These are phyloP conservation scores for Termitomyces heimii DNA, from an alignment of 768 basidiomycete genomes.

Conservation along the genomic window DNA sequence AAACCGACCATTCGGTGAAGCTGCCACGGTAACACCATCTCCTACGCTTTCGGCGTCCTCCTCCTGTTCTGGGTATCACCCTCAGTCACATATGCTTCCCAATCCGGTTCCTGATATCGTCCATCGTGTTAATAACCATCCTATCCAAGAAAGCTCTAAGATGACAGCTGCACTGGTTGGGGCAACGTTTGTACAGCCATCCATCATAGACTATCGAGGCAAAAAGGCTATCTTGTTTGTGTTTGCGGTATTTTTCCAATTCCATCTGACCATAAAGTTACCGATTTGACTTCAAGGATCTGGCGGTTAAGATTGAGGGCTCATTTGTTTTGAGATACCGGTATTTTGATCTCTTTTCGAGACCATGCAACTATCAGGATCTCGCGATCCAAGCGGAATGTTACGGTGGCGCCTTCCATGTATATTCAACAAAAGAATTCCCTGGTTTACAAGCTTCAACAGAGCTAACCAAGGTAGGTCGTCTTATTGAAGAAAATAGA, in stretches of 20 bases:
- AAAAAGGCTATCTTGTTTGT: conserved; percentile 54
- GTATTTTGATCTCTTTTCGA: conserved; percentile 54
- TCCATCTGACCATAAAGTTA: not conserved
- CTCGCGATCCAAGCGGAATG: conserved; percentile 55
- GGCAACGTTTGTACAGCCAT: conserved; percentile 54
- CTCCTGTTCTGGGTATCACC: conserved; percentile 1
- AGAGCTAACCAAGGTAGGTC: conserved; percentile 55
- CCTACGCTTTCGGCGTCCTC: conserved; percentile 5
- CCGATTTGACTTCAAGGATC: conserved; percentile 37
- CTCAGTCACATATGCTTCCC: conserved; percentile 11
- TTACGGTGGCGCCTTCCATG: conserved; percentile 56
- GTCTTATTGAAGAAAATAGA: not conserved
- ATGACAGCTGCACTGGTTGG: conserved; percentile 51
- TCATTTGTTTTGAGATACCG: conserved; percentile 62
- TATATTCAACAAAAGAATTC: conserved; percentile 70
- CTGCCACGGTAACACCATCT: not conserved
- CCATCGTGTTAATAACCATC: conserved; percentile 31
- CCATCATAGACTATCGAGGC: conserved; percentile 51
- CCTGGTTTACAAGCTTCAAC: conserved; percentile 64
- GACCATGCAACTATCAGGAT: conserved; percentile 23
- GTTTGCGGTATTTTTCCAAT: conserved; percentile 41
- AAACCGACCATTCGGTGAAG: not conserved
- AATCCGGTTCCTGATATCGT: conserved; percentile 25
- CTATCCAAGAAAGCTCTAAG: conserved; percentile 45
- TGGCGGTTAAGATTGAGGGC: conserved; percentile 67